phyloP scores from a whole-genome alignment of 805 yeast species.

The Kodamaea leandrae region DNA sequence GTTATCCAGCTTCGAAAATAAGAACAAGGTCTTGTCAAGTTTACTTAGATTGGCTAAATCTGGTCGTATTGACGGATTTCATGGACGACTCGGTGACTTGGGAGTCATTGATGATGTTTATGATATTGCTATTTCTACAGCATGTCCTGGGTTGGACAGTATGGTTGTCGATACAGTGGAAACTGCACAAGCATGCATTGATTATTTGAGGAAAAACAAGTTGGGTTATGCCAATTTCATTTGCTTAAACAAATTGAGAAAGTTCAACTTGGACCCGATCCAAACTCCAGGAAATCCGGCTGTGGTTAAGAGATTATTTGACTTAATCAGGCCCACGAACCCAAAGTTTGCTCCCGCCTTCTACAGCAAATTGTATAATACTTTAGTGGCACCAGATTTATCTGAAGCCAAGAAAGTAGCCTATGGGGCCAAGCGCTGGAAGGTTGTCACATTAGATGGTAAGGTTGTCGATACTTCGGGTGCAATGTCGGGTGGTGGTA shows the following conservation, averaged over 20 bases:
- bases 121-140: slow-evolving; percentile 93
- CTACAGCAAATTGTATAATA: slow-evolving; percentile 80
- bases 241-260: slow-evolving; percentile 68
- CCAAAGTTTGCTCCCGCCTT: slow-evolving; percentile 80
- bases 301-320: slow-evolving; percentile 78
- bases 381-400: slow-evolving; percentile 78
- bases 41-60: slow-evolving; percentile 67
- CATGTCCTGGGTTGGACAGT: slow-evolving; percentile 86
- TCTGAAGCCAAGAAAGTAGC: slow-evolving; percentile 86
- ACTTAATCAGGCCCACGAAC: slow-evolving; percentile 68
- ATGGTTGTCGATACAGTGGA: slow-evolving; percentile 83
- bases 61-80: slow-evolving; percentile 81
- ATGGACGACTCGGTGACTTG: slow-evolving; percentile 88
- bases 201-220: slow-evolving; percentile 73
- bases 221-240: slow-evolving; percentile 90
- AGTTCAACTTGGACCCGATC: slow-evolving; percentile 55
- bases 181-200: slow-evolving; percentile 63
- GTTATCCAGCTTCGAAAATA: slow-evolving; percentile 57
- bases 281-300: slow-evolving; percentile 63
- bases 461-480: slow-evolving; percentile 90
- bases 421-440: slow-evolving; percentile 71
- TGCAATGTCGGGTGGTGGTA: slow-evolving; percentile 96
- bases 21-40: slow-evolving; percentile 69
- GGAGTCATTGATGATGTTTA: slow-evolving; percentile 88
- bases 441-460: slow-evolving; percentile 93